Evolutionary conservation across 2,329 filamentous ascomycete species (phyloP), one percentile per base, ranked within the genome.

Genomic region (Neofusicoccum umdonicola): DNA sequence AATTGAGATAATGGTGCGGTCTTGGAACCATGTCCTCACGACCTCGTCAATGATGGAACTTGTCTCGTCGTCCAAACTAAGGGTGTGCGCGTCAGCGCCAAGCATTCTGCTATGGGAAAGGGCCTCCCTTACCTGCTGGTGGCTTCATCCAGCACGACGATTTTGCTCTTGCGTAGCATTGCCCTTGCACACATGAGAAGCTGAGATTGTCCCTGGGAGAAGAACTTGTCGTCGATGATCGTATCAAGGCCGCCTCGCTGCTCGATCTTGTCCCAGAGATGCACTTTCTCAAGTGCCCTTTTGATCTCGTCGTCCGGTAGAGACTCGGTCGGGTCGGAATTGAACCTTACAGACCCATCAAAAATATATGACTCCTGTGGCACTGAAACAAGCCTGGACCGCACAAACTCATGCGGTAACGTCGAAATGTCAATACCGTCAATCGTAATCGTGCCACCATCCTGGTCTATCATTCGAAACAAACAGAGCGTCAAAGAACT

Each of bases 101-200:
- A 42, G 57, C 34, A 31, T 4, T 41, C 15, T 48, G 8, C n/a
- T 17, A 4, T 6, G n/a, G 27, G 42, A 37, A 57, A 17, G 7
- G 66, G 62, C 19, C 56, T 27, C 45, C 68, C 71, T 66, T 68
- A 74, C 73, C 71, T 73, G 68, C 70, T 73, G 1, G 73, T 75
- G 11, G 74, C 73, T 58, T 76, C 74, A 44, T 76, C 74, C 8
- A 76, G 66, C 8, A 76, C 68, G 7, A 76, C 50, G 1, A 76
- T 61, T 3, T 66, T 70, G 0, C 71, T 67, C 39, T 69, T 71
- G 22, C 71, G 66, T 5, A 90, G 73, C 19, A 89, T 79, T 0
- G 86, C 87, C 0, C 87, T 76, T 0, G 84, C 87, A 0, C 90
- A 80, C 67, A 83, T 87, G 68, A 90, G 87, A 0, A 90, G 79